Evolutionary conservation across 2,329 filamentous ascomycete genomes (phyloP), one percentile per base, ranked within the genome.

Genomic region (Pseudocercospora ulei): DNA sequence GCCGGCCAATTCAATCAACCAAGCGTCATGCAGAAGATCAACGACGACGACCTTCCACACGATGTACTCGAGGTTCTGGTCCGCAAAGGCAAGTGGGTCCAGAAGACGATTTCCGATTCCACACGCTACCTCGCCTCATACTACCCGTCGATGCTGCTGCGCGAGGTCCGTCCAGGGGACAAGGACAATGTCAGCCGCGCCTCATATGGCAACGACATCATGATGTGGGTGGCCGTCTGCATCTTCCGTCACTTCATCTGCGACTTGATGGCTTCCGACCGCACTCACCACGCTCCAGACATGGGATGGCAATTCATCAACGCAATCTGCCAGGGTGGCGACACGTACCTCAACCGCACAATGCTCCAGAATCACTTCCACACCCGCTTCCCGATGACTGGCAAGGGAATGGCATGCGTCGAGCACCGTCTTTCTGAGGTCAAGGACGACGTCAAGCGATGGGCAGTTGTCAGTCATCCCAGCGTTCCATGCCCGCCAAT

Each of bases 211-310:
- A 65, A 62, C 41, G 65, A 72, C 43, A 66, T 72, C 42, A 61
- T 70, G 43, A 59, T 65, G 46, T 72, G 69, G 70, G 67, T 71
- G 55, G 64, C 63, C 3, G 55, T 71, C 5, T 52, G 49, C 5
- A 62, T 68, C 35, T 65, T 69, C 51, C 63, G 65, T 1, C 65
- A 72, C 50, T 71, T 65, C 63, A 50, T 69, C 19, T 58, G 56
- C 1, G 60, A 68, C 36, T 51, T 57, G 8, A 55, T 70, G 22
- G 54, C 60, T 23, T 56, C 58, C 5, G 59, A 62, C 14, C 56
- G 56, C 24, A 67, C 62, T 7, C 56, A 58, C 23, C 51, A 53
- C 24, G 59, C 56, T 0, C 37, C 45, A 1, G 70, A 73, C 44
- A 64, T 67, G 31, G 70, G 70, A 1, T 66, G 60, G 33, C 55